Percentiles rank a stretch among this genome's conserved stretches.
phyloP scores from a whole-genome alignment of 2,329 filamentous ascomycete genomes.

The Fusarium sublunatum region DNA sequence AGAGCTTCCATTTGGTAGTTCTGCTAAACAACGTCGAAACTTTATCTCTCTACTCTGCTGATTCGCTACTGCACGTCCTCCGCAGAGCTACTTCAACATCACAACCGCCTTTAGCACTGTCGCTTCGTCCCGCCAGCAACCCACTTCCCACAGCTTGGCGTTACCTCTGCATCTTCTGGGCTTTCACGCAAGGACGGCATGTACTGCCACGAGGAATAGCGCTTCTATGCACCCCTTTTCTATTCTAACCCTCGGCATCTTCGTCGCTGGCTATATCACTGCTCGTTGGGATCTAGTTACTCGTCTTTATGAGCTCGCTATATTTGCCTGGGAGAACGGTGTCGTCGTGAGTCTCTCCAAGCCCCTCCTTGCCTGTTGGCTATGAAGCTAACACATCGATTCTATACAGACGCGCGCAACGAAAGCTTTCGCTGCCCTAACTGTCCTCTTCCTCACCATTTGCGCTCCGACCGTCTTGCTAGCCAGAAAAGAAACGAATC shows the following conservation, averaged over 20 bases:
- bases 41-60: no score
- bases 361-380: conserved; percentile 7
- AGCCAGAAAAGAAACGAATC: conserved; percentile 79
- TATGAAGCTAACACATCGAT: conserved; percentile 10
- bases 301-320: conserved; percentile 93
- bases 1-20: background rate
- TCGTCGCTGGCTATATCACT: conserved; percentile 99
- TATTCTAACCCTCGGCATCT: conserved; percentile 93
- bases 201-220: conserved; percentile 56
- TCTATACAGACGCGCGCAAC: conserved; percentile 77
- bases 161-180: conserved; percentile 28
- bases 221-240: conserved; percentile 97
- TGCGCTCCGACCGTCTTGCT: conserved; percentile 86
- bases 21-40: background rate
- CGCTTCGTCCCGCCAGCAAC: conserved; percentile 34
- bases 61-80: background rate
- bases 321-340: conserved; percentile 98
- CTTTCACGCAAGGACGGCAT: conserved; percentile 52
- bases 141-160: conserved; percentile 42
- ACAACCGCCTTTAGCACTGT: conserved; percentile 1
- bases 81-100: conserved; percentile 14
- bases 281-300: conserved; percentile 99
- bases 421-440: conserved; percentile 86
- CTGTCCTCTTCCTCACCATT: conserved; percentile 84
- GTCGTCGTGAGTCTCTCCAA: conserved; percentile 77